Conservation (phyloP, 306 rosid species). For the Styphnolobium japonicum region DNA sequence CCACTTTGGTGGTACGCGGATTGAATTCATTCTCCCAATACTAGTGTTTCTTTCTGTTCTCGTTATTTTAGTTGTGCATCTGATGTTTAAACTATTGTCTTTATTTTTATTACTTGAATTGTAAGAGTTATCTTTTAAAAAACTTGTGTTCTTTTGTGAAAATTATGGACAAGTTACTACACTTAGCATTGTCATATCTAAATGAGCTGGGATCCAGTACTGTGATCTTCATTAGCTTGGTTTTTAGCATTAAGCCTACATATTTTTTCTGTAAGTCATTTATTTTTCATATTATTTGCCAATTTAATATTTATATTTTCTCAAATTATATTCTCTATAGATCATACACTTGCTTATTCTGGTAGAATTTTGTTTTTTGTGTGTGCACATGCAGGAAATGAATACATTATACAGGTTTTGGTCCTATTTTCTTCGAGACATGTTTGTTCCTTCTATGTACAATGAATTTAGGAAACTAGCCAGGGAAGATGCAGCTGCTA, state of each 20-base stretch:
- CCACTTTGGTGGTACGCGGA: neutral
- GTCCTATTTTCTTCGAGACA: conserved; percentile 81
- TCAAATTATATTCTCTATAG: neutral
- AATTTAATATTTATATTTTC: neutral
- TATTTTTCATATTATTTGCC: neutral
- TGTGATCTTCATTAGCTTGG: neutral
- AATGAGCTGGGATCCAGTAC: neutral
- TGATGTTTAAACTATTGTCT: neutral
- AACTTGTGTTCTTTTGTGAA: neutral
- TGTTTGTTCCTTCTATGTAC: conserved; percentile 80
- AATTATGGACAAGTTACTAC: neutral
- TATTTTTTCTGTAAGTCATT: neutral
- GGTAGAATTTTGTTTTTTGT: neutral
- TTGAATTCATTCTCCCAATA: neutral
- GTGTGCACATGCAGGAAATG: conserved; percentile 79
- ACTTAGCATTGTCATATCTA: neutral
- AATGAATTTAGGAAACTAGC: conserved; percentile 82
- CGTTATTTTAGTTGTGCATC: neutral
- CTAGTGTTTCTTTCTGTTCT: neutral
- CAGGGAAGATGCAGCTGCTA: conserved; percentile 82
- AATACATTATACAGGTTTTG: conserved; percentile 89
- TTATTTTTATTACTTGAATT: neutral
- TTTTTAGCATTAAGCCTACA: neutral
- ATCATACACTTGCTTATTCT: conserved; percentile 11
- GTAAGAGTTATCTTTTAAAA: neutral